phyloP scores from a whole-genome alignment of 1,284 basidiomycete species.

The Kwoniella shivajii region DNA sequence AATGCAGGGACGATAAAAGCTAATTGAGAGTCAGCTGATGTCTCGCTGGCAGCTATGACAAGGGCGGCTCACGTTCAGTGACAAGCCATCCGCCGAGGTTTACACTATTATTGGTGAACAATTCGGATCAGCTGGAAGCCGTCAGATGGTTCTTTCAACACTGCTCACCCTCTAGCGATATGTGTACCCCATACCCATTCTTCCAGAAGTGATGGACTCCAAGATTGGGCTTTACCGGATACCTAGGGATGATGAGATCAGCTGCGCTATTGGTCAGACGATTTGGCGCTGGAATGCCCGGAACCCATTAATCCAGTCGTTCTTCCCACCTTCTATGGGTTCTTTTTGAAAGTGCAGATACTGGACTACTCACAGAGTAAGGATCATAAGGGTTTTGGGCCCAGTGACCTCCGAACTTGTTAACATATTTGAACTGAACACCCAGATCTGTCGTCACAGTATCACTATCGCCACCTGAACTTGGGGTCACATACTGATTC shows the following conservation, averaged over 20 bases:
- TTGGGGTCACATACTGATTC: slow-evolving; percentile 20
- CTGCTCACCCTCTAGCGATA: slow-evolving; percentile 57
- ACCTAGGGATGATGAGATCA: slow-evolving; percentile 20
- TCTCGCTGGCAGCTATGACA: slow-evolving; percentile 56
- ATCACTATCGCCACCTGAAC: slow-evolving; percentile 32
- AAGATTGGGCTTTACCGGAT: slow-evolving; percentile 56
- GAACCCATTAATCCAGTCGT: not conserved
- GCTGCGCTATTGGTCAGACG: not conserved
- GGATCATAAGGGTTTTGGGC: slow-evolving; percentile 70
- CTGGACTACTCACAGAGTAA: slow-evolving; percentile 48
- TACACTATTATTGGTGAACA: slow-evolving; percentile 67
- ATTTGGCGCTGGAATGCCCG: not conserved
- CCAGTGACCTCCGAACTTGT: slow-evolving; percentile 77
- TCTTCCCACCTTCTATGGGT: not conserved
- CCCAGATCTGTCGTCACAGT: slow-evolving; percentile 61
- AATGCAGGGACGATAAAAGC: slow-evolving; percentile 82
- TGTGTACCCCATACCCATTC: slow-evolving; percentile 78
- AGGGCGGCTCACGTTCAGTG: slow-evolving; percentile 60
- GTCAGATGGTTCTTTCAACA: too few relatives aligned
- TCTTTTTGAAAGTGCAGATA: not conserved
- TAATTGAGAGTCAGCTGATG: slow-evolving; percentile 55
- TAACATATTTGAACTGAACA: slow-evolving; percentile 68
- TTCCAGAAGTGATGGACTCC: slow-evolving; percentile 77
- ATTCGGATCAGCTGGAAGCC: slow-evolving; percentile 8
- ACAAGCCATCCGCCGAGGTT: slow-evolving; percentile 71